A percentile compares a stretch with the other conserved stretches of the same genome.
Evolutionary conservation across 345 rosid species (phyloP).

Genomic region (Citrus sp.): DNA sequence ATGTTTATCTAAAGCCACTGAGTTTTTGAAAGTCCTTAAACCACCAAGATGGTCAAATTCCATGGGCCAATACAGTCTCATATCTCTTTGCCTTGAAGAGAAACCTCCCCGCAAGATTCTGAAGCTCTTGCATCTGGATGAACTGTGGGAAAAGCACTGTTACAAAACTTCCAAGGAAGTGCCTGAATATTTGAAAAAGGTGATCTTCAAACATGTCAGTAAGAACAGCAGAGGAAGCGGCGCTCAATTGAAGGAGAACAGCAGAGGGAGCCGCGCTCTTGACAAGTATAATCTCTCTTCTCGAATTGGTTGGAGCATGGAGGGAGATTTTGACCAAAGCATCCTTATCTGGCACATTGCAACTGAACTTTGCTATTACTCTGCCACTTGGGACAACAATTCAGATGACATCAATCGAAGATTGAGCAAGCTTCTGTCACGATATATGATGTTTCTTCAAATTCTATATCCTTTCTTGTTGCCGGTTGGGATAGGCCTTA

Average conservation of each 20-base stretch:
- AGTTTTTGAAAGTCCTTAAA: neutral
- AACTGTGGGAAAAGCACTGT: neutral
- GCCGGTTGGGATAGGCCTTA: constrained; percentile 14
- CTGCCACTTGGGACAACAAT: too few species aligned
- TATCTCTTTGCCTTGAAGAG: neutral
- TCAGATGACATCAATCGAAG: neutral
- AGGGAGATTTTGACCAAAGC: constrained; percentile 5
- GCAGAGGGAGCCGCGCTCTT: neutral
- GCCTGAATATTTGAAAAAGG: neutral
- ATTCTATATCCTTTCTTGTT: constrained; percentile 5
- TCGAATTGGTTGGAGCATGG: neutral
- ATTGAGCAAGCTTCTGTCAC: constrained; percentile 2
- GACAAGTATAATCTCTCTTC: neutral
- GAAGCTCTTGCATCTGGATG: neutral
- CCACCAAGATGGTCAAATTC: neutral
- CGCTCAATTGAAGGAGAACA: neutral
- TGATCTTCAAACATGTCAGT: neutral
- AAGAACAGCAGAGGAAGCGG: neutral
- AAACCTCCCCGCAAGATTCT: neutral
- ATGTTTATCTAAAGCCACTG: neutral
- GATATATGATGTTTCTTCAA: constrained; percentile 3
- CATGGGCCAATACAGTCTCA: constrained; percentile 4
- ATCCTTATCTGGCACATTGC: constrained; percentile 13
- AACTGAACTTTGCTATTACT: constrained; percentile 4
- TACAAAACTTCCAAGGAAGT: neutral